phyloP scores from a whole-genome alignment of 2,329 filamentous ascomycete species.

The Thermoascus crustaceus region DNA sequence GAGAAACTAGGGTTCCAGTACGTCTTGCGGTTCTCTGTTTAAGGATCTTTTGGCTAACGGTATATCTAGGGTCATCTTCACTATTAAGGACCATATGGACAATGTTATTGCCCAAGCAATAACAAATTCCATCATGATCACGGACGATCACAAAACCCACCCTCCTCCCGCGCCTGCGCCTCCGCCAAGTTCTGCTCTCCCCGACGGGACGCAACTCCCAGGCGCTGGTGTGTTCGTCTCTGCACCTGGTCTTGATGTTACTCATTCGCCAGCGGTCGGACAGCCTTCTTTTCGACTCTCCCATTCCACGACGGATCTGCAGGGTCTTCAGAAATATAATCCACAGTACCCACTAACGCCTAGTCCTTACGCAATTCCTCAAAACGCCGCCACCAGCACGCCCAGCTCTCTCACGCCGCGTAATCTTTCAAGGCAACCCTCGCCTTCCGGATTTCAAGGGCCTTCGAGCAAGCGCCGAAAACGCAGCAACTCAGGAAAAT shows the following conservation, averaged over 20 bases:
- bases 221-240: slow-evolving; percentile 38
- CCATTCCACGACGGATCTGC: slow-evolving; percentile 56
- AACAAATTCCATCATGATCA: slow-evolving; percentile 88
- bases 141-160: slow-evolving; percentile 93
- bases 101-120: slow-evolving; percentile 75
- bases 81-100: slow-evolving; percentile 72
- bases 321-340: slow-evolving; percentile 47
- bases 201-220: slow-evolving; percentile 34
- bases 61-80: slow-evolving; percentile 68
- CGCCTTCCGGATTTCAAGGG: slow-evolving; percentile 56
- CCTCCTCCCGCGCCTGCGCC: slow-evolving; percentile 34
- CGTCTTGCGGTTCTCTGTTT: slow-evolving; percentile 13
- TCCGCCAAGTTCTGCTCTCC: slow-evolving; percentile 25
- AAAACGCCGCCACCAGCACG: slow-evolving; percentile 29
- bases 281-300: slow-evolving; percentile 46
- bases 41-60: slow-evolving; percentile 12
- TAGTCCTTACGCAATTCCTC: slow-evolving; percentile 31
- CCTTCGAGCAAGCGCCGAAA: slow-evolving; percentile 75
- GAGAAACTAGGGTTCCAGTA: slow-evolving; percentile 81
- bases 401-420: slow-evolving; percentile 49
- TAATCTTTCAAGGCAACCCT: slow-evolving; percentile 64
- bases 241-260: slow-evolving; percentile 20
- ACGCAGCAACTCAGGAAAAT: slow-evolving; percentile 58
- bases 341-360: slow-evolving; percentile 33
- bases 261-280: slow-evolving; percentile 23